Evolutionary conservation across 2,329 filamentous ascomycete genomes (phyloP).

Genomic region (Trichophyton verrucosum): DNA sequence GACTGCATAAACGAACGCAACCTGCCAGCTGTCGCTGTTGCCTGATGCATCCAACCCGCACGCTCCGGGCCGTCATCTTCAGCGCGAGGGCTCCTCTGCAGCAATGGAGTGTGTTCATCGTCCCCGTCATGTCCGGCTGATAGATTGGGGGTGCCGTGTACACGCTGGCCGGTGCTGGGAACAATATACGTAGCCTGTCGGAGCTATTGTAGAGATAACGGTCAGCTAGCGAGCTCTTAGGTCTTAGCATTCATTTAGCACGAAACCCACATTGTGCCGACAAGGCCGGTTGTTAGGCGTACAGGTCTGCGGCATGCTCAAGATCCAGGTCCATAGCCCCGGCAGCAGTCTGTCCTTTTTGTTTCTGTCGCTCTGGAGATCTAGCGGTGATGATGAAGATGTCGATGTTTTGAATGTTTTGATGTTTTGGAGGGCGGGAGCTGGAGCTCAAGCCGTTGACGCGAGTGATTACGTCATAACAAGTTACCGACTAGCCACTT

Average conservation of each 20-base stretch:
- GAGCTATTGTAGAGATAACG: constrained; percentile 37
- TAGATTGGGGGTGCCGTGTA: constrained; percentile 54
- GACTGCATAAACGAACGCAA: constrained; percentile 54
- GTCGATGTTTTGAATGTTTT: no score
- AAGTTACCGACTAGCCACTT: no score
- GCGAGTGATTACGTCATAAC: neutral
- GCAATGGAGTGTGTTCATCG: constrained; percentile 28
- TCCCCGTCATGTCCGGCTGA: constrained; percentile 61
- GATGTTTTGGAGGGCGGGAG: neutral
- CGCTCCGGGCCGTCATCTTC: constrained; percentile 11
- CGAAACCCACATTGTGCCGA: neutral
- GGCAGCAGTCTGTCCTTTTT: neutral
- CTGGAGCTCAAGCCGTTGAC: no score
- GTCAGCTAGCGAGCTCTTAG: neutral
- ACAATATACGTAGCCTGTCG: constrained; percentile 79
- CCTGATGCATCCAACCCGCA: constrained; percentile 15
- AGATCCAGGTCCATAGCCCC: neutral
- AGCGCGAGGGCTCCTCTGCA: constrained; percentile 17
- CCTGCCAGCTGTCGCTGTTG: constrained; percentile 28
- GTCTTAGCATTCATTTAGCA: neutral
- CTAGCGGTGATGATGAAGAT: neutral
- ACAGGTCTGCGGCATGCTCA: neutral
- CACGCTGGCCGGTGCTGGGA: constrained; percentile 71
- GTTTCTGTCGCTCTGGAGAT: neutral
- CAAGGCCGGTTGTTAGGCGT: neutral